These are phyloP conservation scores for Cetraspora pellucida DNA, from an alignment of 192 early-diverging fungal genomes.

Conservation along the genomic window DNA sequence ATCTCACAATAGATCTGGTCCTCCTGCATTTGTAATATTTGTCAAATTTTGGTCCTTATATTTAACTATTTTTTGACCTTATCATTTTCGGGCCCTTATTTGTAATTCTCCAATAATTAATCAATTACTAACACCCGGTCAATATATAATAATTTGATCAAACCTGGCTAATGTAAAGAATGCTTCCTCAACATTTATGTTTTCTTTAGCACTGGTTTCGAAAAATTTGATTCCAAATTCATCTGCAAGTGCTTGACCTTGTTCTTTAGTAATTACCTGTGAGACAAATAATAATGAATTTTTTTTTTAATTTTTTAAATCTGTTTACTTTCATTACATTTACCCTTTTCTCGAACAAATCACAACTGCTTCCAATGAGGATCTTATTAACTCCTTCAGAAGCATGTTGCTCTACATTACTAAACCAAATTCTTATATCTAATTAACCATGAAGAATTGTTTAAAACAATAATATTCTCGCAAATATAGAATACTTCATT, in stretches of 20 bases:
- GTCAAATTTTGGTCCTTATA: too few relatives aligned
- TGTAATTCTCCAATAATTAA: too few relatives aligned
- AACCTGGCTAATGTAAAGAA: constrained; percentile 94
- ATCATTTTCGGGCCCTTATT: too few relatives aligned
- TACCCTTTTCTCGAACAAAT: constrained; percentile 93
- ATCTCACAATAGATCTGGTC: too few relatives aligned
- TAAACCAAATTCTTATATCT: constrained; percentile 99
- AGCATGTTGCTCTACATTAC: constrained; percentile 98
- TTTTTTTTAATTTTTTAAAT: neutral
- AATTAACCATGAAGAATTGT: too few relatives aligned
- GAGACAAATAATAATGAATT: neutral
- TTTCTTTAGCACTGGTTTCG: constrained; percentile 98
- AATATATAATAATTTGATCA: neutral
- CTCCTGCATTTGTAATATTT: too few relatives aligned
- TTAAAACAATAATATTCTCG: neutral
- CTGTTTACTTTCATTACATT: neutral
- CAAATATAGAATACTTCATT: neutral
- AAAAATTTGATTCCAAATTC: constrained; percentile 95
- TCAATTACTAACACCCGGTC: too few relatives aligned
- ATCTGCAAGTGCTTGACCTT: constrained; percentile 94
- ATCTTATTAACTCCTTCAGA: constrained; percentile 99
- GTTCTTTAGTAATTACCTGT: constrained; percentile 91
- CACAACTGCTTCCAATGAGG: constrained; percentile 98
- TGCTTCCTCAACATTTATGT: constrained; percentile 96
- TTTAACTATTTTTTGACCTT: too few relatives aligned